Evolutionary conservation across 2,329 filamentous ascomycete species (phyloP), one percentile per base, ranked within the genome.

Genomic region (Aspergillus jensenii): DNA sequence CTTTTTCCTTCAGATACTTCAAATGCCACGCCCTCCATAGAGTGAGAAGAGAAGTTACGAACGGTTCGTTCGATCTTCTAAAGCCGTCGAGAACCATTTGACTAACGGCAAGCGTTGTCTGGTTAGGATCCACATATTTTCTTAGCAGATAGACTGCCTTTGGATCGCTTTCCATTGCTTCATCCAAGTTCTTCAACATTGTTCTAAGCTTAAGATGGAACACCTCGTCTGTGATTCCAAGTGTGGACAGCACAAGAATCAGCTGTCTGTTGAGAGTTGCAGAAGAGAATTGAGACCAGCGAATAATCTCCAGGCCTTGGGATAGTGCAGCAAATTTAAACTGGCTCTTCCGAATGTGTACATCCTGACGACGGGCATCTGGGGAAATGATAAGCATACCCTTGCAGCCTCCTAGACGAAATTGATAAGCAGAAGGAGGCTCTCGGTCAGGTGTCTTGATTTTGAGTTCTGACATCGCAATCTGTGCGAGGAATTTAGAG

Each of bases 1-100:
- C 92, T 67, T 97, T 98, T 65, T 98, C 92, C 66, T 96, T 97
- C 17, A 99, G 82, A 12, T 89, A 84, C 68, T 96, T 96, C 64
- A 96, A 84, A 1, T 89, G 91, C 90, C 91, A 98, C 1, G 91
- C 85, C 61, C 89, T 84, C 93, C 95, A 99, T 0, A 98, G 80
- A 37, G 87, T 84, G 11, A 99, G 77, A 8, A 96, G 74, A 0
- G 91, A 92, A 59, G 86, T 82, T 21, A 92, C 81, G 71, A 98
- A 98, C 0, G 93, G 93, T 58, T 99, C 95, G 14, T 79, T 74
- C 0, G 77, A 73, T 2, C 80, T 74, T 81, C 93, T 90, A 75
- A 99, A 98, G 0, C 91, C 91, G 61, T 90, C 87, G 2, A 82
- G 76, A 31, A 98, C 83, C 82, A 98, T 89, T 33, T 85, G 81